Conservation (phyloP, 2,329 filamentous ascomycete genomes). For the Ascochyta fabae region DNA sequence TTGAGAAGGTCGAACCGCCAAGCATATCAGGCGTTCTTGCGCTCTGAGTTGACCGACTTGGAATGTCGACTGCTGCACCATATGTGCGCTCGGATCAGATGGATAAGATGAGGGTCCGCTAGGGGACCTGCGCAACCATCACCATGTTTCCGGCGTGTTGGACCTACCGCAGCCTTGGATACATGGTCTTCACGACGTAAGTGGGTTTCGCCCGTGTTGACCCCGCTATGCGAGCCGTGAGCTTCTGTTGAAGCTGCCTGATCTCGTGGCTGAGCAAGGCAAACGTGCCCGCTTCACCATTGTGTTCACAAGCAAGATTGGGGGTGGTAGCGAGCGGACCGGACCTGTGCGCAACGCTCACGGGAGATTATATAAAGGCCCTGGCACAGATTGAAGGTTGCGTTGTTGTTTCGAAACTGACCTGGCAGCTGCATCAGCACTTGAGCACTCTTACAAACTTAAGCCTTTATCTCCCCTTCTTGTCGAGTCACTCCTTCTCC, state of each 20-base stretch:
- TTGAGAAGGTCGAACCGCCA: conserved; percentile 11
- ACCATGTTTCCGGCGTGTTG: conserved; percentile 7
- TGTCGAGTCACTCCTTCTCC: conserved; percentile 6
- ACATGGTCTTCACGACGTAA: not conserved
- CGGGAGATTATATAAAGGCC: conserved; percentile 26
- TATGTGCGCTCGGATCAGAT: conserved; percentile 1
- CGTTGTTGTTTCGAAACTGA: conserved; percentile 27
- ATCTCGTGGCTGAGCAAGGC: conserved; percentile 15
- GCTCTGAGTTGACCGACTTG: not conserved
- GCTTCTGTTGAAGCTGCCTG: conserved; percentile 10
- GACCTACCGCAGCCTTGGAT: conserved; percentile 4
- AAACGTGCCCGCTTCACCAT: conserved; percentile 16
- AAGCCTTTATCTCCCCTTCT: conserved; percentile 2
- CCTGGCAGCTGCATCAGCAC: conserved; percentile 16
- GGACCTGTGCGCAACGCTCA: conserved; percentile 20
- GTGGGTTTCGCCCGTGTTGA: conserved; percentile 10
- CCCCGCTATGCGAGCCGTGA: conserved; percentile 18
- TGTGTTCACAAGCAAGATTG: conserved; percentile 17
- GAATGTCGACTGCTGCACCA: not conserved
- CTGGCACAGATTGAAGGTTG: conserved; percentile 18
- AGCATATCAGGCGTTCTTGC: conserved; percentile 4
- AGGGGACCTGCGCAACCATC: conserved; percentile 2
- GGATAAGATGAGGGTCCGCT: conserved; percentile 6
- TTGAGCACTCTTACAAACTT: conserved; percentile 4
- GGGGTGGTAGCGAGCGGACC: conserved; percentile 16